Base-by-base conservation (phyloP, 2,329 filamentous ascomycete species). In the Fusarium tricinctum region DNA sequence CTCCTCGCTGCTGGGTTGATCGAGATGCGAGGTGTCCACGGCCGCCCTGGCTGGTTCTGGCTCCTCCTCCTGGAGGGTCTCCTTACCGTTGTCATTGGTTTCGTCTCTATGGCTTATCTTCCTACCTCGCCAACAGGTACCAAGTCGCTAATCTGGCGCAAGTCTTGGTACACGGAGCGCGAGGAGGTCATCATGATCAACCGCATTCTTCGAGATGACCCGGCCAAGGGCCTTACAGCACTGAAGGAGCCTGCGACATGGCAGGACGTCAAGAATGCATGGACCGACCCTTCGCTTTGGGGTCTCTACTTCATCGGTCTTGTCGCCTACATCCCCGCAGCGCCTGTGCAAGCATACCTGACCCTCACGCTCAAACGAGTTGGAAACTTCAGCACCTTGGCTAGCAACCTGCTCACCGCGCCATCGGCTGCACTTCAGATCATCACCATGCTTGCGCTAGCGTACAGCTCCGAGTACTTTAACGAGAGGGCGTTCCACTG, bases 181-280 rank as follows among this genome's bases (percentile, higher is more conserved):
- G 88, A 92, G 73, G 90, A 92, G 71, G 85, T 87, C 58, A 91
- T 92, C 72, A 88, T 92, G 85, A 84, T 90, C 19, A 92, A 91
- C 73, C 81, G 84, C 8, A 81, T 86, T 13, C 77, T 86, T 14
- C 81, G 85, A 33, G 85, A 86, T 47, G 85, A 86, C 68, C 84
- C 85, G 0, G 84, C 84, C 35, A 87, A 86, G 75, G 84, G 81
- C 15, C 77, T 84, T 14, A 85, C 83, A 0, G 77, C 78, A 15
- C 73, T 85, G 53, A 78, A 81, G 58, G 80, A 85, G 61, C 78
- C 80, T 9, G 77, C 78, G 4, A 83, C 79, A 0, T 75, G 78
- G 59, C 71, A 76, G 39, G 82, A 85, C 55, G 75, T 86, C 70
- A 79, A 81, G 61, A 72, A 75, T 7, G 80, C 83, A 12, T 83